Evolutionary conservation across 2,329 filamentous ascomycete genomes (phyloP).

Genomic region (Ceratocystis papillata): DNA sequence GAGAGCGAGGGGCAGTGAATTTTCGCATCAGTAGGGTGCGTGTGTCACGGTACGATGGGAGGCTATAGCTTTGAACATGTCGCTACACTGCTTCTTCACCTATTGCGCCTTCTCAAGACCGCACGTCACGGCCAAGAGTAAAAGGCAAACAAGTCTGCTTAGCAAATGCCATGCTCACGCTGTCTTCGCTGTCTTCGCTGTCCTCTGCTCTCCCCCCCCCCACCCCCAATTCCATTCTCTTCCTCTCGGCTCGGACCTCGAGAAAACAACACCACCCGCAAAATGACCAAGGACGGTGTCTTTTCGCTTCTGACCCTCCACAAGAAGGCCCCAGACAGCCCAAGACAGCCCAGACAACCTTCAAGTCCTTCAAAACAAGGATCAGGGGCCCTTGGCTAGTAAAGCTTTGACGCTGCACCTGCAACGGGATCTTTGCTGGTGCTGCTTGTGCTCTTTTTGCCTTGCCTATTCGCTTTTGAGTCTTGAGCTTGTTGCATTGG

Average conservation of each 20-base stretch:
- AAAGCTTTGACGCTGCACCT: conserved; percentile 9
- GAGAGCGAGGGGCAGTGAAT: background rate
- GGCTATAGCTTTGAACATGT: background rate
- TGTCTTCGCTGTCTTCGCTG: background rate
- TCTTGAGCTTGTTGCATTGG: conserved; percentile 11
- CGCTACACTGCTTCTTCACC: no score
- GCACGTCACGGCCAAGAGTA: no score
- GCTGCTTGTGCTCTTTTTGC: background rate
- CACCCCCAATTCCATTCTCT: background rate
- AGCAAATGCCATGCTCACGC: background rate
- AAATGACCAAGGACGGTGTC: conserved; percentile 14
- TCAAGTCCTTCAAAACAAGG: conserved; percentile 12
- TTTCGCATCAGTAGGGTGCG: background rate
- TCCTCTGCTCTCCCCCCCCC: background rate
- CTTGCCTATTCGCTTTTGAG: background rate
- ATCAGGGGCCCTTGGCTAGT: conserved; percentile 4
- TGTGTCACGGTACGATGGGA: background rate
- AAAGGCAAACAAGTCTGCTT: no score
- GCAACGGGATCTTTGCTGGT: conserved; percentile 10
- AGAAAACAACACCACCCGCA: conserved; percentile 12
- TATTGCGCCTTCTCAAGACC: no score
- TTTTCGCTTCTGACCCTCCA: conserved; percentile 13
- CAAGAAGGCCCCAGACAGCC: background rate
- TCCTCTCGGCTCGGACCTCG: conserved; percentile 3
- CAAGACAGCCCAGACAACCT: conserved; percentile 9